A percentile compares a stretch with the other conserved stretches of the same genome.
These are phyloP conservation scores for Saturnispora galanensis DNA, from an alignment of 805 yeast genomes.

Conservation along the genomic window DNA sequence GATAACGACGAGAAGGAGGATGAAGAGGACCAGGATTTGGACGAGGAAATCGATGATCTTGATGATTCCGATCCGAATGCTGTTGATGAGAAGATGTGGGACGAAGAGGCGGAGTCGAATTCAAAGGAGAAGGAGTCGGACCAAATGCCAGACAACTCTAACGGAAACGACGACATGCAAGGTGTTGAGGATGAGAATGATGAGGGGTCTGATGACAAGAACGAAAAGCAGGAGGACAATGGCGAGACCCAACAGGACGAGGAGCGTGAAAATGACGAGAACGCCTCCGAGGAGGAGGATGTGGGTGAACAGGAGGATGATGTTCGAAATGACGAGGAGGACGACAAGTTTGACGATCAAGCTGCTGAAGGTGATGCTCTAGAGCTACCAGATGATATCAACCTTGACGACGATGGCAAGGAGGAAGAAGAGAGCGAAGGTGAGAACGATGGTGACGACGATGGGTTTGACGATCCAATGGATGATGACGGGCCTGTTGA, in stretches of 20 bases:
- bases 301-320: constrained; percentile 79
- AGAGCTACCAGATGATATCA: constrained; percentile 87
- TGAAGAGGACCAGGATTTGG: constrained; percentile 61
- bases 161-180: constrained; percentile 29
- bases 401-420: constrained; percentile 62
- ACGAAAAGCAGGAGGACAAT: constrained; percentile 28
- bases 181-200: constrained; percentile 31
- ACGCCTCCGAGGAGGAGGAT: constrained; percentile 53
- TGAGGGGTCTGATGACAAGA: constrained; percentile 23
- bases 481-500: constrained; percentile 15
- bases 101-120: constrained; percentile 73
- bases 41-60: constrained; percentile 81
- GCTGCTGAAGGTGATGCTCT: constrained; percentile 80
- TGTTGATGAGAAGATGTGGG: constrained; percentile 96
- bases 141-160: constrained; percentile 48
- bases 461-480: constrained; percentile 19
- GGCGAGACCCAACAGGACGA: constrained; percentile 30
- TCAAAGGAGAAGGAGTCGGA: constrained; percentile 80
- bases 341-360: constrained; percentile 56
- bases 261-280: constrained; percentile 36
- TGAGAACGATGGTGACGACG: constrained; percentile 22
- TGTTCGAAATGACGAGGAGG: constrained; percentile 53
- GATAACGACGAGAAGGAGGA: constrained; percentile 39
- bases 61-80: constrained; percentile 92
- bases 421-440: constrained; percentile 18